These are phyloP conservation scores for Naganishia friedmannii DNA, from an alignment of 768 basidiomycete species.

Conservation along the genomic window DNA sequence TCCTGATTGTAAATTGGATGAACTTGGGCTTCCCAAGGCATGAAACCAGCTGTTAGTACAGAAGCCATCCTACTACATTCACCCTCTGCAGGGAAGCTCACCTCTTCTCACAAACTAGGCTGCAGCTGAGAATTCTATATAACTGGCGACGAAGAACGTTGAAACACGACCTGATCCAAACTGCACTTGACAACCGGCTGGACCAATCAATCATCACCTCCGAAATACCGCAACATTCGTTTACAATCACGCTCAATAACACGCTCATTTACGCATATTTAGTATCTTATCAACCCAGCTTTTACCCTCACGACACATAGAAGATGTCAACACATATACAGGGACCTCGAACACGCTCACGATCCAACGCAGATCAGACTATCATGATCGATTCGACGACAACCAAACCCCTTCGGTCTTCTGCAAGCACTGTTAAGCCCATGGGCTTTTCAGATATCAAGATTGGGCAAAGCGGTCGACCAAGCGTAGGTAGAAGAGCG, in stretches of 20 bases:
- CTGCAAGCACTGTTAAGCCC: background rate
- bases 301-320: background rate
- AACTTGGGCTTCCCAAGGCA: background rate
- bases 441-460: background rate
- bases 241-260: background rate
- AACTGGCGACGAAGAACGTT: background rate
- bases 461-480: background rate
- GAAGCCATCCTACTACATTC: background rate
- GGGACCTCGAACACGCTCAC: conserved; percentile 16
- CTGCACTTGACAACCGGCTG: background rate
- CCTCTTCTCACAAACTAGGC: background rate
- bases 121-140: background rate
- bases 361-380: conserved; percentile 1
- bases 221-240: background rate
- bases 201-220: background rate
- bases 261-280: conserved; percentile 13
- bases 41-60: background rate
- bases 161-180: background rate
- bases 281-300: too few relatives aligned
- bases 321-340: conserved; percentile 1
- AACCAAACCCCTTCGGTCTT: background rate
- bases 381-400: background rate
- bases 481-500: background rate
- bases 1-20: background rate
- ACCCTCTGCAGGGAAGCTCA: background rate